A percentile compares a stretch with the other conserved stretches of the same genome.
Evolutionary conservation across 148 eudicot genomes (phyloP).

Genomic region (Cornus florida): DNA sequence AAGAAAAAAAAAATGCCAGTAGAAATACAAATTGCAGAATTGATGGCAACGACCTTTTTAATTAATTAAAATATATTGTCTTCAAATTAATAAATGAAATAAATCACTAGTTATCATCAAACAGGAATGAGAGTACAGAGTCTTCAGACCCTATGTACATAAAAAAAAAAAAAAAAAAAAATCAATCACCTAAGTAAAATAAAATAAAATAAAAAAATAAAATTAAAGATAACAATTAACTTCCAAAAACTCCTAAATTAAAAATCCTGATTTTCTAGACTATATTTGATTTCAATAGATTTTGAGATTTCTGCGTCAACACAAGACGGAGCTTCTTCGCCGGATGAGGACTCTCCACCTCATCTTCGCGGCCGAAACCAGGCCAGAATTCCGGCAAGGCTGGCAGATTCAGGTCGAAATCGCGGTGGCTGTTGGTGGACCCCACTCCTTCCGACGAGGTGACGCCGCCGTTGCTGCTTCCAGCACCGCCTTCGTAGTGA

Average conservation of each 20-base stretch:
- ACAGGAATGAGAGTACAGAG: background rate
- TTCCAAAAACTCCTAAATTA: background rate
- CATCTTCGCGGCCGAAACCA: slow-evolving; percentile 48
- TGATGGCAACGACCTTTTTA: too few relatives aligned
- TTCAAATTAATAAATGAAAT: too few relatives aligned
- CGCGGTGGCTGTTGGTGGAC: slow-evolving; percentile 54
- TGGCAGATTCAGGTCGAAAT: slow-evolving; percentile 81
- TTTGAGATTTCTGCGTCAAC: slow-evolving; percentile 3
- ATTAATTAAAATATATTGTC: too few relatives aligned
- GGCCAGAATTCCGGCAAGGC: slow-evolving; percentile 63
- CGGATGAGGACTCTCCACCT: slow-evolving; percentile 94
- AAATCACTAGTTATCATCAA: too few relatives aligned
- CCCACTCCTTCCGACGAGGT: slow-evolving; percentile 84
- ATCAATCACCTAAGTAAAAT: background rate
- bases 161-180: background rate
- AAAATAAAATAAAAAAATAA: background rate
- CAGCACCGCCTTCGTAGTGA: slow-evolving; percentile 48
- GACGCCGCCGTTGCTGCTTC: slow-evolving; percentile 32
- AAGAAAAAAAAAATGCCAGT: too few relatives aligned
- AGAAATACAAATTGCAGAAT: too few relatives aligned
- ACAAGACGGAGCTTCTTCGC: slow-evolving; percentile 56
- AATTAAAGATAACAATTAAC: background rate
- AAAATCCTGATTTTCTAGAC: background rate
- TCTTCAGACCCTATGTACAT: background rate
- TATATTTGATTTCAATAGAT: background rate